These are phyloP conservation scores for Rhodosporidiobolus sp. DNA, from an alignment of 768 basidiomycete species.

Conservation along the genomic window DNA sequence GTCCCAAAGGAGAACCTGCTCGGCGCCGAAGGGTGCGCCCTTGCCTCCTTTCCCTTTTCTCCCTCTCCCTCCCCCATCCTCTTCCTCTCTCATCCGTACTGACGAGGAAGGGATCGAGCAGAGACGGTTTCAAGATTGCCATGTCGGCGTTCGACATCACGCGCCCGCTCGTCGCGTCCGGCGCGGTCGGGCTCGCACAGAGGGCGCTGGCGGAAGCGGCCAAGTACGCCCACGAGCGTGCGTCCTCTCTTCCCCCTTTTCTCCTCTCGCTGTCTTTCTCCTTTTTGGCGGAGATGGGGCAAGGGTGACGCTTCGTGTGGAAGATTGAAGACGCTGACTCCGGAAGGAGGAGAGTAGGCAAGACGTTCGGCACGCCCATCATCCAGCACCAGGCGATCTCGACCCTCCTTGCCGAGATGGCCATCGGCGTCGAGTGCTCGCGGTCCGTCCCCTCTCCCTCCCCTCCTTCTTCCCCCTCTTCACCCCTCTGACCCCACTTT, in stretches of 20 bases:
- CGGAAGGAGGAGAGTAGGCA: background rate
- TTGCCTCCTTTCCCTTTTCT: background rate
- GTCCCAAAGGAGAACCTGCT: constrained; percentile 47
- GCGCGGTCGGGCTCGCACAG: constrained; percentile 51
- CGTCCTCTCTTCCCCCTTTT: constrained; percentile 1
- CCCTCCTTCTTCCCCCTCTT: background rate
- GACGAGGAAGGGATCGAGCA: background rate
- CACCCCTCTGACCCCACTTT: background rate
- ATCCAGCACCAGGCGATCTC: constrained; percentile 51
- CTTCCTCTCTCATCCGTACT: no score
- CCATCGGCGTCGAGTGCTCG: constrained; percentile 45
- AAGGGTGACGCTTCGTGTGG: no score
- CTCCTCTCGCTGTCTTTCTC: no score
- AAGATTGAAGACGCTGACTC: background rate
- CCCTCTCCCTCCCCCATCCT: background rate
- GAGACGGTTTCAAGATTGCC: constrained; percentile 44
- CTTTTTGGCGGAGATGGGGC: no score
- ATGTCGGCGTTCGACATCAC: constrained; percentile 53
- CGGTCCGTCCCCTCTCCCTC: background rate
- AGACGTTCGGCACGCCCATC: constrained; percentile 52
- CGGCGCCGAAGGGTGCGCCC: constrained; percentile 47
- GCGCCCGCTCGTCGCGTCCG: constrained; percentile 50
- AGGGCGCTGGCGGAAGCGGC: constrained; percentile 50
- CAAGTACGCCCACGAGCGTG: constrained; percentile 50
- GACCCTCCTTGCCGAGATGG: constrained; percentile 53